phyloP scores from a whole-genome alignment of 495 filamentous ascomycete species.

The Penicillium cataractarum region DNA sequence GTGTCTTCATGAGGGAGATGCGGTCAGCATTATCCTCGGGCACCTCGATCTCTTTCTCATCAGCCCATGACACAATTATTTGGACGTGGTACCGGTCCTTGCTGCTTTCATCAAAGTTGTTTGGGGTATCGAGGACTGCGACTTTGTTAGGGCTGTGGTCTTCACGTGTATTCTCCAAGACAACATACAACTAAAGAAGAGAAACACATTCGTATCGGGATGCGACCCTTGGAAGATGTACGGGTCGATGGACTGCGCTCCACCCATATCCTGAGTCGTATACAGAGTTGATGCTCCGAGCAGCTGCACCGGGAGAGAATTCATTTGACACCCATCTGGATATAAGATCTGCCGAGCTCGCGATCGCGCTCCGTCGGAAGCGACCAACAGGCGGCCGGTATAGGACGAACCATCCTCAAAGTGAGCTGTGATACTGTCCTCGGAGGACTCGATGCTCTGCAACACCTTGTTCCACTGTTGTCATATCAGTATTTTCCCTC shows the following conservation, averaged over 20 bases:
- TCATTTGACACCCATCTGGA: slow-evolving; percentile 38
- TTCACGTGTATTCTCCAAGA: background rate
- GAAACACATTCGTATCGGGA: slow-evolving; percentile 56
- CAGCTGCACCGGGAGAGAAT: slow-evolving; percentile 51
- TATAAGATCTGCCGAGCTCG: slow-evolving; percentile 42
- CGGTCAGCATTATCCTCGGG: slow-evolving; percentile 45
- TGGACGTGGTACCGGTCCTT: slow-evolving; percentile 50
- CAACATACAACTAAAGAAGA: slow-evolving; percentile 55
- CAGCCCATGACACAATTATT: slow-evolving; percentile 58
- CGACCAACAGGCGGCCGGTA: slow-evolving; percentile 56
- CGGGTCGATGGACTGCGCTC: slow-evolving; percentile 56
- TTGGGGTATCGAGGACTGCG: slow-evolving; percentile 51
- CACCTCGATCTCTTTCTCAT: slow-evolving; percentile 40
- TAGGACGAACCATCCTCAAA: slow-evolving; percentile 56
- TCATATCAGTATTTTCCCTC: background rate
- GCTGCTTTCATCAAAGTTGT: slow-evolving; percentile 42
- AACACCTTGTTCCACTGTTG: slow-evolving; percentile 51
- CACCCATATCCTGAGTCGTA: slow-evolving; percentile 39
- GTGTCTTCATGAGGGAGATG: slow-evolving; percentile 53
- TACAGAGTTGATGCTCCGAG: slow-evolving; percentile 51
- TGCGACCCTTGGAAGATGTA: slow-evolving; percentile 64
- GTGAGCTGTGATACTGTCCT: slow-evolving; percentile 42
- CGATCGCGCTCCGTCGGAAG: slow-evolving; percentile 59
- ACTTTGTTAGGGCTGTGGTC: background rate
- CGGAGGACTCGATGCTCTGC: slow-evolving; percentile 35